Conservation (phyloP, 352 stramenopile genomes). For the Globisporangium spiculum region DNA sequence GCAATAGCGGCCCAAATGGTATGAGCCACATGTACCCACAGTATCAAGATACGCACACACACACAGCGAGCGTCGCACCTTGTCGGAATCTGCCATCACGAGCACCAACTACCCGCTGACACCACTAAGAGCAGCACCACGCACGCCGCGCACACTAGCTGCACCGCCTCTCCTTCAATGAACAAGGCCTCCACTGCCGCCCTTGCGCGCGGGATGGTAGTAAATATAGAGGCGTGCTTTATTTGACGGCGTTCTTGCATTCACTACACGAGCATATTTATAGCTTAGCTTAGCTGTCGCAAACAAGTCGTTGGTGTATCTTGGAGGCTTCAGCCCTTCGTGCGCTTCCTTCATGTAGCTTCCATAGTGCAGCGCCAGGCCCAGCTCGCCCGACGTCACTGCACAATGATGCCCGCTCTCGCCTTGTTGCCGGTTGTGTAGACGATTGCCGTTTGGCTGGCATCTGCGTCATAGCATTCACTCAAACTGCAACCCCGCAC, state of each 20-base stretch:
- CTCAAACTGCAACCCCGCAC: background rate
- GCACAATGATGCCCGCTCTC: background rate
- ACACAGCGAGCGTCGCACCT: constrained; percentile 2
- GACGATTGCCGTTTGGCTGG: background rate
- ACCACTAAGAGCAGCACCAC: background rate
- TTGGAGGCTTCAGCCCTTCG: background rate
- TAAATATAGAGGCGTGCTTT: background rate
- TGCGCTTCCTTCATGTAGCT: background rate
- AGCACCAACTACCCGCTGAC: background rate
- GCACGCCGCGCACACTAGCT: background rate
- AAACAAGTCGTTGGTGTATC: background rate
- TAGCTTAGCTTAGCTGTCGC: background rate
- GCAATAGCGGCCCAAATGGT: background rate
- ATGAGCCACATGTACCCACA: background rate
- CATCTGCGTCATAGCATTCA: background rate
- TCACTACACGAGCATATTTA: background rate
- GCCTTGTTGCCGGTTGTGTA: background rate
- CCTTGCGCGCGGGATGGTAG: background rate
- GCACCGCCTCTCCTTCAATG: background rate
- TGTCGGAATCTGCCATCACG: constrained; percentile 26
- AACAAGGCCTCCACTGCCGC: background rate
- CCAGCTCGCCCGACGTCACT: no score
- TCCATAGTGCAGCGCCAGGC: background rate
- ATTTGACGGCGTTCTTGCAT: background rate
- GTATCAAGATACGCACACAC: background rate